Conservation (phyloP, 768 basidiomycete species). For the Panaeolus papilionaceus region DNA sequence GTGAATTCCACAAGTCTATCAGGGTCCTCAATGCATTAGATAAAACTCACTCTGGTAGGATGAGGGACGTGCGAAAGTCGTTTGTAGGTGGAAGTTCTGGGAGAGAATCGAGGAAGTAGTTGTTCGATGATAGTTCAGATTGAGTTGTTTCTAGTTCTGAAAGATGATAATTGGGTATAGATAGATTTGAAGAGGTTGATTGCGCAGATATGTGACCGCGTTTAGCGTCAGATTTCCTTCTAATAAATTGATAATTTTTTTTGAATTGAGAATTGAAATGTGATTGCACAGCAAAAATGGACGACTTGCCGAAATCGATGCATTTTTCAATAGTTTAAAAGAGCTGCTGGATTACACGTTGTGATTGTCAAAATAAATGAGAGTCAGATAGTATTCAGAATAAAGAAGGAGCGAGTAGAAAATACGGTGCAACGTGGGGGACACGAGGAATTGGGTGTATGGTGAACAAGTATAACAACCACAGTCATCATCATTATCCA, state of each 20-base stretch:
- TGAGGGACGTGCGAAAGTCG: conserved; percentile 88
- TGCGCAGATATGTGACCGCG: conserved; percentile 40
- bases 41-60: conserved; percentile 78
- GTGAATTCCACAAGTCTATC: conserved; percentile 20
- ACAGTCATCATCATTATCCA: neutral
- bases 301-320: conserved; percentile 79
- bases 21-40: conserved; percentile 22
- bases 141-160: neutral
- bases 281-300: conserved; percentile 2
- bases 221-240: conserved; percentile 82
- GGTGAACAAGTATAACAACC: neutral
- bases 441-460: conserved; percentile 59
- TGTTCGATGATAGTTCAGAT: conserved; percentile 9
- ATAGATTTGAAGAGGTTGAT: conserved; percentile 10
- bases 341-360: conserved; percentile 58
- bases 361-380: conserved; percentile 32
- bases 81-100: conserved; percentile 69
- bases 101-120: conserved; percentile 37
- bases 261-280: neutral
- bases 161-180: conserved; percentile 11
- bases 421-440: conserved; percentile 70
- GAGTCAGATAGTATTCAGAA: conserved; percentile 40
- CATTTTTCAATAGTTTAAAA: conserved; percentile 47
- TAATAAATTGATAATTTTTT: conserved; percentile 31
- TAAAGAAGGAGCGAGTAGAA: conserved; percentile 25